Percentiles rank a stretch among this genome's conserved stretches.
Evolutionary conservation across 176 grass and related monocot species (phyloP).

Genomic region (Lolium rigidum): DNA sequence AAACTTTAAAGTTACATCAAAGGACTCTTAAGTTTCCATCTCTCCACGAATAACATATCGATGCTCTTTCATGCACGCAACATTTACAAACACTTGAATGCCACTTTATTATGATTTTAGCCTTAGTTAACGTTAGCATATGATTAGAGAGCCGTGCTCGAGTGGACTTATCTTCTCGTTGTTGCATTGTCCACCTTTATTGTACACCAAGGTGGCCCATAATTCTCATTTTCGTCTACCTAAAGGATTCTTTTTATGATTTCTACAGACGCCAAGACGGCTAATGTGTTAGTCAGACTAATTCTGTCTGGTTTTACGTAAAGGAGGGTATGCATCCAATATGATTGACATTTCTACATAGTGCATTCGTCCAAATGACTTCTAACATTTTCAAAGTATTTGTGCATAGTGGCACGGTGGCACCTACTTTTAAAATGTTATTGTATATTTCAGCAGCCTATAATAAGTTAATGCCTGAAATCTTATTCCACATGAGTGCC

Average conservation of each 20-base stretch:
- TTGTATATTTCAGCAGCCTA: not conserved
- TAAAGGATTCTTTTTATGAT: not conserved
- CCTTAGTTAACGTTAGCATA: not conserved
- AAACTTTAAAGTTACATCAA: not conserved
- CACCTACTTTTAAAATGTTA: not conserved
- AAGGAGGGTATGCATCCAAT: not conserved
- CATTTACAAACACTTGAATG: not conserved
- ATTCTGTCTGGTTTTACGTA: not conserved
- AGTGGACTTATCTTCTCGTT: not conserved
- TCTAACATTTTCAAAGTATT: not conserved
- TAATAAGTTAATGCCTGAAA: not conserved
- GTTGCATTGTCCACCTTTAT: not conserved
- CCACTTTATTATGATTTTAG: not conserved
- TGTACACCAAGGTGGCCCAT: not conserved
- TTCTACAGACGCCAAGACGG: not conserved
- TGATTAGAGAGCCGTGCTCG: not conserved
- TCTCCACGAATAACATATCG: not conserved
- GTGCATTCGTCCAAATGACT: not conserved
- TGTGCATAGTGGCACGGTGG: not conserved
- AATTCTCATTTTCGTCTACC: not conserved
- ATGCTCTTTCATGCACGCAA: not conserved
- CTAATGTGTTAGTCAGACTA: not conserved
- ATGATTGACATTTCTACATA: not conserved
- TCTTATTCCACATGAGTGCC: not conserved
- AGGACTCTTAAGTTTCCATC: not conserved